Evolutionary conservation across 2,329 filamentous ascomycete species (phyloP).

Genomic region (Aurifilum marmelostoma): DNA sequence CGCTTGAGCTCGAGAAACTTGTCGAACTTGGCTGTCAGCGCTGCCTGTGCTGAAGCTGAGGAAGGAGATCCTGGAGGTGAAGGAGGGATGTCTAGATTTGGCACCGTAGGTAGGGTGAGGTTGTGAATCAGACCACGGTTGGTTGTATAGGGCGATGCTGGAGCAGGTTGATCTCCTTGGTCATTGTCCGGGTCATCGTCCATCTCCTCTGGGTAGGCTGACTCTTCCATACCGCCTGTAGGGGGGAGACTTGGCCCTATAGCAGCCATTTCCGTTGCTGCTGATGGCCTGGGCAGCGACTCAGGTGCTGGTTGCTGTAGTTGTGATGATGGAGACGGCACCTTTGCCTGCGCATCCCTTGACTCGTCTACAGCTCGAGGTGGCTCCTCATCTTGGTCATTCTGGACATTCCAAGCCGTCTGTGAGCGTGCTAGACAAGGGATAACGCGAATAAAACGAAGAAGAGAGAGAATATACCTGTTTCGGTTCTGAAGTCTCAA

Average conservation of each 20-base stretch:
- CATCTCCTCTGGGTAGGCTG: conserved; percentile 29
- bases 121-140: conserved; percentile 67
- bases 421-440: background rate
- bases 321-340: conserved; percentile 6
- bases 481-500: background rate
- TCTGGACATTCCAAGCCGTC: too few relatives aligned
- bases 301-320: conserved; percentile 1
- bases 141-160: conserved; percentile 69
- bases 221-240: conserved; percentile 25
- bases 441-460: too few relatives aligned
- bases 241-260: conserved; percentile 30
- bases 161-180: conserved; percentile 10
- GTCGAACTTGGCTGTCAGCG: conserved; percentile 67
- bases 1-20: conserved; percentile 76
- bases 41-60: conserved; percentile 29
- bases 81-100: conserved; percentile 74
- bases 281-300: conserved; percentile 8
- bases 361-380: background rate
- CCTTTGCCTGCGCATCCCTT: background rate
- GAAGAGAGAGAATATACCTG: conserved; percentile 10
- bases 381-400: too few relatives aligned
- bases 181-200: conserved; percentile 9
- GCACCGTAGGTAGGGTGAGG: conserved; percentile 72
- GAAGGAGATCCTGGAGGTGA: conserved; percentile 61
- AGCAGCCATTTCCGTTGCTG: conserved; percentile 6